Percentiles rank a stretch among this genome's conserved stretches.
phyloP scores from a whole-genome alignment of 495 filamentous ascomycete species.

The Amphirosellinia nigrospora region DNA sequence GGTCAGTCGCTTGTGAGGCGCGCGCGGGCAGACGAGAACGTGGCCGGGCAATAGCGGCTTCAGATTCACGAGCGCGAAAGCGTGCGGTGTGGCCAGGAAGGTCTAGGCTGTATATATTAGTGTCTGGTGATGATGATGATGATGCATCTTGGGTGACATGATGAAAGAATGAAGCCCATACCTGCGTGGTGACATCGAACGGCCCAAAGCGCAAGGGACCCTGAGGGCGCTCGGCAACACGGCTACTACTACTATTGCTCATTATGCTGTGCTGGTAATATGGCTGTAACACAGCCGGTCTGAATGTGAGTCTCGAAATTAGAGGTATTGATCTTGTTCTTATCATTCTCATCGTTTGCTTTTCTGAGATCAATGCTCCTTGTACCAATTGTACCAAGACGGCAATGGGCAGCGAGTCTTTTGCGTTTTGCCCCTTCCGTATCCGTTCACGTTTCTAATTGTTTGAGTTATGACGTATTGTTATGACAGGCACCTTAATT shows the following conservation, averaged over 20 bases:
- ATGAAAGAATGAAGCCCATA: background rate
- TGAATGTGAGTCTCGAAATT: slow-evolving; percentile 5
- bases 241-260: background rate
- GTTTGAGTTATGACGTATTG: background rate
- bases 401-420: too few species aligned
- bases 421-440: background rate
- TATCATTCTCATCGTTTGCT: slow-evolving; percentile 15
- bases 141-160: background rate
- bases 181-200: slow-evolving; percentile 69
- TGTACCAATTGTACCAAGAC: background rate
- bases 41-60: slow-evolving; percentile 95
- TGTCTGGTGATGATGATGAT: too few species aligned
- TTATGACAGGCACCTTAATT: too few species aligned
- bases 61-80: slow-evolving; percentile 89
- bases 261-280: slow-evolving; percentile 7
- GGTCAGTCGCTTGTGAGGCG: slow-evolving; percentile 70
- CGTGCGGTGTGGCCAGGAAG: slow-evolving; percentile 80
- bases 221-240: background rate
- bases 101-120: slow-evolving; percentile 54
- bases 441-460: background rate
- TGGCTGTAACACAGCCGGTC: background rate
- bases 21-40: slow-evolving; percentile 77
- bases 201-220: slow-evolving; percentile 64
- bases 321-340: slow-evolving; percentile 1
- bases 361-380: background rate